These are phyloP conservation scores for Blastobotrys muscicola DNA, from an alignment of 805 yeast species.

Conservation along the genomic window DNA sequence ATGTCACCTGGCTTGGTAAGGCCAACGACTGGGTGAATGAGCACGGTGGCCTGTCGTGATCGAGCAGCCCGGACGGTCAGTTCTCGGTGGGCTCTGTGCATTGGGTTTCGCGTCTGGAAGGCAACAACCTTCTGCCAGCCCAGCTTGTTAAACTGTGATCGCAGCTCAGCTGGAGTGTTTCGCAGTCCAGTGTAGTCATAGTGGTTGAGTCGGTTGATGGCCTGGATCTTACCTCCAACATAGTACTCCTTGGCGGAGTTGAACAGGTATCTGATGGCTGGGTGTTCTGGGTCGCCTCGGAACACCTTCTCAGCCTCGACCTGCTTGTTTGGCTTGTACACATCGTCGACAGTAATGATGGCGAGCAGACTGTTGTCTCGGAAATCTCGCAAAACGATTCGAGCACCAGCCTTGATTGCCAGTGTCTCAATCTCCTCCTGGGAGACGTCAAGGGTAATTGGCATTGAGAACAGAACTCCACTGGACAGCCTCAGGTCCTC, in stretches of 20 bases:
- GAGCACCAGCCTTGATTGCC: conserved; percentile 43
- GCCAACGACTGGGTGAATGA: conserved; percentile 96
- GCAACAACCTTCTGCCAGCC: conserved; percentile 90
- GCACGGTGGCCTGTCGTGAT: conserved; percentile 74
- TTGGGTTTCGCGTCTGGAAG: conserved; percentile 96
- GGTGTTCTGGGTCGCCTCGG: conserved; percentile 96
- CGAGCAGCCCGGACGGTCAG: conserved; percentile 95
- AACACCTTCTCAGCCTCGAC: conserved; percentile 78
- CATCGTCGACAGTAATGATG: conserved; percentile 66
- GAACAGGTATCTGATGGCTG: conserved; percentile 68
- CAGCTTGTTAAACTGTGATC: conserved; percentile 70
- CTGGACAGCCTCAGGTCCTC: conserved; percentile 56
- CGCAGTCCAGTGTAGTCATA: conserved; percentile 84
- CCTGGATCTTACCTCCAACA: conserved; percentile 82
- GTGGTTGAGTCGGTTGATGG: conserved; percentile 74
- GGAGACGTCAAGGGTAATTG: conserved; percentile 77
- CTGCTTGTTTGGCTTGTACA: conserved; percentile 72
- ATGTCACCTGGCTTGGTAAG: conserved; percentile 96
- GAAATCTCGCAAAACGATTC: conserved; percentile 69
- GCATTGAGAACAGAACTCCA: conserved; percentile 85
- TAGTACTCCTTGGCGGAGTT: conserved; percentile 74
- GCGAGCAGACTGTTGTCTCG: conserved; percentile 75
- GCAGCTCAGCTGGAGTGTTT: conserved; percentile 82
- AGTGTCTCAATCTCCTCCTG: conserved; percentile 36
- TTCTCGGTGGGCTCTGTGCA: conserved; percentile 98